Percentiles rank a stretch among this genome's conserved stretches.
phyloP scores from a whole-genome alignment of 2,329 filamentous ascomycete genomes.

The Fusarium sp. region DNA sequence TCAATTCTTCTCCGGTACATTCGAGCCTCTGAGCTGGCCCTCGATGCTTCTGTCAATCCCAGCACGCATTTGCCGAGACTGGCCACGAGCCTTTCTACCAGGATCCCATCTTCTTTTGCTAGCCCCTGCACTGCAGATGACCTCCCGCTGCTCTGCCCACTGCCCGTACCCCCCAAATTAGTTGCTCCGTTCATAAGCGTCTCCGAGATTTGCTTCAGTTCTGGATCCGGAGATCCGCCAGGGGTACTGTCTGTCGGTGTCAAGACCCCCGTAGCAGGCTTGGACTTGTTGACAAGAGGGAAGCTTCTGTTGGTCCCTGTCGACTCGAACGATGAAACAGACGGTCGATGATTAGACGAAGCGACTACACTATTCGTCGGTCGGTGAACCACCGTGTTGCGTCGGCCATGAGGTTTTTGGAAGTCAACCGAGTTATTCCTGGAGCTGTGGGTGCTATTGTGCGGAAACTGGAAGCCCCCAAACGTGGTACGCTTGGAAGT shows the following conservation, averaged over 20 bases:
- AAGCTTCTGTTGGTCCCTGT: slow-evolving; percentile 71
- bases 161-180: slow-evolving; percentile 54
- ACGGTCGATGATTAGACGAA: slow-evolving; percentile 54
- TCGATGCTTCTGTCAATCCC: slow-evolving; percentile 66
- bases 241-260: slow-evolving; percentile 52
- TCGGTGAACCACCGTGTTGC: slow-evolving; percentile 58
- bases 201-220: slow-evolving; percentile 60
- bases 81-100: slow-evolving; percentile 70
- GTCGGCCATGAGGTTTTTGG: slow-evolving; percentile 35
- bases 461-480: slow-evolving; percentile 42
- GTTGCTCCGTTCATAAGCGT: slow-evolving; percentile 61
- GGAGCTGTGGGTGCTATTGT: slow-evolving; percentile 8
- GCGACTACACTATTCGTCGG: slow-evolving; percentile 34
- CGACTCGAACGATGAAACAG: slow-evolving; percentile 68
- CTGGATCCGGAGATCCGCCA: slow-evolving; percentile 61
- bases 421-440: slow-evolving; percentile 44
- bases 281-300: slow-evolving; percentile 67
- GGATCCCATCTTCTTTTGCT: slow-evolving; percentile 66
- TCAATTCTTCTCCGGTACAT: slow-evolving; percentile 79
- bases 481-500: slow-evolving; percentile 42
- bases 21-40: slow-evolving; percentile 67
- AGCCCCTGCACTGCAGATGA: slow-evolving; percentile 60
- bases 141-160: slow-evolving; percentile 36
- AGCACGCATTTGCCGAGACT: slow-evolving; percentile 71
- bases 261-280: slow-evolving; percentile 58